Evolutionary conservation across 1,284 basidiomycete genomes (phyloP), one percentile per base, ranked within the genome.

Genomic region (Abortiporus biennis): DNA sequence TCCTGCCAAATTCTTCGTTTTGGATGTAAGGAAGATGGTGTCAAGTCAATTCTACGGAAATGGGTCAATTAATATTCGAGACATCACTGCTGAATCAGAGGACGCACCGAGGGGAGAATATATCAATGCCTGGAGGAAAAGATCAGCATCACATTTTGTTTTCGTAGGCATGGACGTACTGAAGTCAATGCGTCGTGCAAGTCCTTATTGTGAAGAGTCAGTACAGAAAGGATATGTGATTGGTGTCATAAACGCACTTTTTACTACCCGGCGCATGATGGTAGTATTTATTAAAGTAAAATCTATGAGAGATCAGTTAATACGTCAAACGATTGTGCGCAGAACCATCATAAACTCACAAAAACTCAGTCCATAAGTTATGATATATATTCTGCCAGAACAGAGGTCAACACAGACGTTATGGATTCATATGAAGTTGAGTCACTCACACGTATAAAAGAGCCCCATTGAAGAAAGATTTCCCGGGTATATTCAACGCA

Each of bases 1-100:
- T 92, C 88, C 55, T 91, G 83, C 85, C 86, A 89, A n/a, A 91
- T 83, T 4, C 88, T 74, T 9, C 85, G 73, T 47, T 71, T 78
- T 29, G 77, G 69, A 54, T 92, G 87, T 12, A 75, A 67, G 2
- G 78, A 80, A 1, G 74, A 64, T 17, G 75, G 59, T 1, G 78
- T 73, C 33, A 83, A 59, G 58, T 89, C 79, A 45, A 90, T 59
- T 9, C 81, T 84, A 39, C 4, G 31, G 36, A 16, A 17, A 31
- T 38, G 22, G 37, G 6, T 6, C 37, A 43, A 36, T 37, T 16
- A 22, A 21, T 9, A 24, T 29, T 11, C n/a, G 9, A 4, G 11
- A 12, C 13, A 9, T 12, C 4, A 33, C 6, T 11, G 8, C 5
- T 16, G 19, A 35, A 33, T 6, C 3, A 25, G 40, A 47, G n/a